Evolutionary conservation across 75 land plant genomes (phyloP).

Genomic region (Pinus albicaulis): DNA sequence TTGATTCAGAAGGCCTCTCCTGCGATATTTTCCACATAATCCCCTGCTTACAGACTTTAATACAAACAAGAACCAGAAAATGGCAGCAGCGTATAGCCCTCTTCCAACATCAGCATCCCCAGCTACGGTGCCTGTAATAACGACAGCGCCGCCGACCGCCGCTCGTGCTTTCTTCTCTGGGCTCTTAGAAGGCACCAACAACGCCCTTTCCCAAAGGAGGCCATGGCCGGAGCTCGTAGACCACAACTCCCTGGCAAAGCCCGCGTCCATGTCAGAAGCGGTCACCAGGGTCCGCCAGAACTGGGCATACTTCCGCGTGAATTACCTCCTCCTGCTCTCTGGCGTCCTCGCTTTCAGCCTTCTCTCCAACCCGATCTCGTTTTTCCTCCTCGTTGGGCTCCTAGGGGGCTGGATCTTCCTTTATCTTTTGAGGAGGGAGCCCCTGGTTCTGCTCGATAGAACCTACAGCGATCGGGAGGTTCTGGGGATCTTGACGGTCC

Average conservation of each 20-base stretch:
- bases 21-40: too few relatives aligned
- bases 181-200: too few relatives aligned
- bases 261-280: slow-evolving; percentile 50
- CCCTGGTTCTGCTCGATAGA: slow-evolving; percentile 37
- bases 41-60: too few relatives aligned
- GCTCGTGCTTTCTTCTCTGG: too few relatives aligned
- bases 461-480: slow-evolving; percentile 32
- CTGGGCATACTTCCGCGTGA: slow-evolving; percentile 53
- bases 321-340: slow-evolving; percentile 37
- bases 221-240: slow-evolving; percentile 62
- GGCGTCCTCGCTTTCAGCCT: slow-evolving; percentile 37
- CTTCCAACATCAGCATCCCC: too few relatives aligned
- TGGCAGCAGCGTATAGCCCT: too few relatives aligned
- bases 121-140: too few relatives aligned
- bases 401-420: slow-evolving; percentile 52
- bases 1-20: too few relatives aligned
- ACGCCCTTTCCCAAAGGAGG: slow-evolving; percentile 32
- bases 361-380: slow-evolving; percentile 44
- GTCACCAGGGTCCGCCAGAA: slow-evolving; percentile 46
- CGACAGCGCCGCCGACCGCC: too few relatives aligned
- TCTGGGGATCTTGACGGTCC: slow-evolving; percentile 20
- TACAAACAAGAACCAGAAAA: too few relatives aligned
- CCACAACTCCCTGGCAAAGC: slow-evolving; percentile 39
- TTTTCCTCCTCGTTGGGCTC: slow-evolving; percentile 33
- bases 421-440: slow-evolving; percentile 49